These are phyloP conservation scores for Fusarium lateritium DNA, from an alignment of 2,329 filamentous ascomycete species.

Conservation along the genomic window DNA sequence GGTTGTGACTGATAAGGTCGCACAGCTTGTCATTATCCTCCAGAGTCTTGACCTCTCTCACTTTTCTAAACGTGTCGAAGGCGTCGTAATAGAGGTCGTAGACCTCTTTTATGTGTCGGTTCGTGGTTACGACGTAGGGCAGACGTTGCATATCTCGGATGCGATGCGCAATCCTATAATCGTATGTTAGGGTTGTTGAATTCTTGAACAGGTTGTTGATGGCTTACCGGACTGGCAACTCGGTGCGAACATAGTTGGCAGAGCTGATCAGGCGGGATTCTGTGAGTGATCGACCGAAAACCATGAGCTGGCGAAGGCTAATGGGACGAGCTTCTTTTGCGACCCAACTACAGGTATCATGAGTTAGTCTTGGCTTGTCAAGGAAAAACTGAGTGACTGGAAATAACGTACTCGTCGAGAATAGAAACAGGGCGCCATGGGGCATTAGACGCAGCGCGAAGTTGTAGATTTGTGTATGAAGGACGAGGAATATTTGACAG, in stretches of 20 bases:
- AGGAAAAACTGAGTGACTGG: conserved; percentile 4
- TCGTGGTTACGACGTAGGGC: conserved; percentile 96
- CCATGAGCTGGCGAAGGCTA: conserved; percentile 94
- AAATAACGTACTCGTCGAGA: conserved; percentile 71
- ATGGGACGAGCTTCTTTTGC: conserved; percentile 94
- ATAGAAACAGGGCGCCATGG: conserved; percentile 76
- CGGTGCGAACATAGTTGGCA: conserved; percentile 96
- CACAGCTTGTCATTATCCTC: conserved; percentile 94
- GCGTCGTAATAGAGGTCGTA: conserved; percentile 97
- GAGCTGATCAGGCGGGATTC: conserved; percentile 91
- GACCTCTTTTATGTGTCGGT: conserved; percentile 91
- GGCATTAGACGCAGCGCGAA: conserved; percentile 49
- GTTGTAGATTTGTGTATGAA: conserved; percentile 30
- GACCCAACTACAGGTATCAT: conserved; percentile 79
- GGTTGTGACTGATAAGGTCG: conserved; percentile 80
- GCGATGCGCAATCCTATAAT: conserved; percentile 84
- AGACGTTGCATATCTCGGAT: conserved; percentile 97
- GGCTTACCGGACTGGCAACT: conserved; percentile 78
- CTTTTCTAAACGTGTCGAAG: conserved; percentile 90
- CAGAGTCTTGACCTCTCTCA: conserved; percentile 85
- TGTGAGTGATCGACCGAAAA: conserved; percentile 94
- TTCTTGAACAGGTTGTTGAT: conserved; percentile 15
- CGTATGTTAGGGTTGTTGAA: conserved; percentile 26
- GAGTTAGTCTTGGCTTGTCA: conserved; percentile 35
- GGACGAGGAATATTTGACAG: conserved; percentile 22